These are phyloP conservation scores for Malus hybrid DNA, from an alignment of 331 rosid species.

Conservation along the genomic window DNA sequence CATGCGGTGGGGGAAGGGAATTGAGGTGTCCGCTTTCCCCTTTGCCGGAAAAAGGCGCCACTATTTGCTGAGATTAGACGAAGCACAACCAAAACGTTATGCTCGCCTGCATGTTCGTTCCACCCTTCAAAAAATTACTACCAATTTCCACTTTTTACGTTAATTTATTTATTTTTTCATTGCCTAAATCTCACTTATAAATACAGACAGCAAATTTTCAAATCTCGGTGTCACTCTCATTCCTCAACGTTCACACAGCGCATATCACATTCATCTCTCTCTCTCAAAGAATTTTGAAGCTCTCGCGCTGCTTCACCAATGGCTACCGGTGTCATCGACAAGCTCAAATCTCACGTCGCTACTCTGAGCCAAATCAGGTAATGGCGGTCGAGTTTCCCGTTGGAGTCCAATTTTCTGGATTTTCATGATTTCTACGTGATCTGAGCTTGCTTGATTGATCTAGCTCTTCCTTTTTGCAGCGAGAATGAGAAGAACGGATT, in stretches of 20 bases:
- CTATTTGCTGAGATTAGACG: slow-evolving; percentile 11
- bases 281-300: neutral
- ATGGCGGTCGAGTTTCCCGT: neutral
- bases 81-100: neutral
- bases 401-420: neutral
- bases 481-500: slow-evolving; percentile 83
- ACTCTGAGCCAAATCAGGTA: slow-evolving; percentile 70
- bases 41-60: slow-evolving; percentile 41
- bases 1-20: neutral
- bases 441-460: slow-evolving; percentile 9
- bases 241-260: neutral
- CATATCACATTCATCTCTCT: neutral
- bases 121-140: neutral
- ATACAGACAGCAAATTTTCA: neutral
- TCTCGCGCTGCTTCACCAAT: slow-evolving; percentile 10
- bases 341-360: slow-evolving; percentile 57
- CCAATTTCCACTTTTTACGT: neutral
- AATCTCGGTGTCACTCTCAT: neutral
- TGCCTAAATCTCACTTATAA: neutral
- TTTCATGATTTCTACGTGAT: neutral
- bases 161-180: no score
- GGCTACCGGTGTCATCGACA: slow-evolving; percentile 56
- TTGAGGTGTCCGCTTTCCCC: neutral
- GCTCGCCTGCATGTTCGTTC: slow-evolving; percentile 34
- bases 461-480: slow-evolving; percentile 25